Evolutionary conservation across 2,329 filamentous ascomycete species (phyloP), one percentile per base, ranked within the genome.

Genomic region (Metarhizium anisopliae): DNA sequence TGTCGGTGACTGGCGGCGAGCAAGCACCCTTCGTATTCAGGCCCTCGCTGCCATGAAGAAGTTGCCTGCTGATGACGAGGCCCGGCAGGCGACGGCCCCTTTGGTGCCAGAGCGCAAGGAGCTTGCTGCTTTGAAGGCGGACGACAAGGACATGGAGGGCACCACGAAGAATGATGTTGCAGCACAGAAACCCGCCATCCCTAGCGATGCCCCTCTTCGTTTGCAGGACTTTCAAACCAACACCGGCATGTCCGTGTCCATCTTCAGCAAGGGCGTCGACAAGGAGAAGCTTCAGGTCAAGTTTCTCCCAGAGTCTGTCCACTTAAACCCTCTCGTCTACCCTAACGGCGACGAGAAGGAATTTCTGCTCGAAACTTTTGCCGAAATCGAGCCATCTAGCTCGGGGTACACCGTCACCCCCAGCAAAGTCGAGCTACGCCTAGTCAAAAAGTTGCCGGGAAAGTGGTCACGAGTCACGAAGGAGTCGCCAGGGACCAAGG

Each of bases 401-500:
- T 90, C 83, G 20, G 85, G 77, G 49, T 82, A 75, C 61, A 80
- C 77, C 1, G 80, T 95, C 54, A 86, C 87, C 47, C 78, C 86
- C 1, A 90, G 84, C 64, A 96, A 96, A 68, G 78, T 95, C 54
- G 91, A 95, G 68, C 74, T 96, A 42, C 79, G 75, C 11, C 78
- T 96, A 16, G 78, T 78, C 58, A 96, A 96, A 70, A 74, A 77
- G 45, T 76, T 69, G 1, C 70, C 80, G 0, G 86, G 85, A 6
- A 92, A 89, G 67, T 94, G 90, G 90, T 69, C 77, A 0, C 58
- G 63, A 32, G 54, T 72, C 6, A 62, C 60, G 55, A 62, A 58
- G 52, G 54, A 52, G 11, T 52, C 49, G n/a, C 40, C 16, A 4
- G 52, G 18, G 51, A 2, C 25, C 30, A 35, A 47, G 8, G 47